Percentiles rank a stretch among this genome's conserved stretches.
phyloP scores from a whole-genome alignment of 495 filamentous ascomycete species.

The Aeminium ludgeri region DNA sequence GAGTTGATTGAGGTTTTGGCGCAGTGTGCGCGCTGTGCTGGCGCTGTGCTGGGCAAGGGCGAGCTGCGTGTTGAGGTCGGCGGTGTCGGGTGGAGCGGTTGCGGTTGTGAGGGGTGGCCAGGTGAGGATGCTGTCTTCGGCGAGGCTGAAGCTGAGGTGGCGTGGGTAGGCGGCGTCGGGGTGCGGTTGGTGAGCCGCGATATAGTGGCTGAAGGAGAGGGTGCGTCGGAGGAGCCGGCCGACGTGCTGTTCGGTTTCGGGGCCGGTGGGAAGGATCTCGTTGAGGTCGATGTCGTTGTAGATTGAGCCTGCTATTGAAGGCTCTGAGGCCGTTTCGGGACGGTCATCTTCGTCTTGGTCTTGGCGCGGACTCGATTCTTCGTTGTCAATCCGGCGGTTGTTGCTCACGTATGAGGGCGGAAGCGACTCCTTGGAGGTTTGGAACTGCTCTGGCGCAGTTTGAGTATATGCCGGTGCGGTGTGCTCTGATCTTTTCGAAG shows the following conservation, averaged over 20 bases:
- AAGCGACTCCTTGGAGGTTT: no score
- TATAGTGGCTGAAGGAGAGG: constrained; percentile 32
- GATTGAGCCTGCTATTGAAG: constrained; percentile 22
- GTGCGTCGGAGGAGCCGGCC: constrained; percentile 22
- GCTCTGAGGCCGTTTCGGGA: constrained; percentile 4
- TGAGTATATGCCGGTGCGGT: not conserved
- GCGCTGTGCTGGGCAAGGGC: no score
- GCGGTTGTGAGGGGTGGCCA: constrained; percentile 32
- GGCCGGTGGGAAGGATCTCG: constrained; percentile 17
- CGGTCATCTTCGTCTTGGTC: not conserved
- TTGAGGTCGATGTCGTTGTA: constrained; percentile 21
- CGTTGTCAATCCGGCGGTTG: not conserved
- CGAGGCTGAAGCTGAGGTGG: constrained; percentile 72
- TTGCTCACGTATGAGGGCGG: not conserved
- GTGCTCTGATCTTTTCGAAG: no score
- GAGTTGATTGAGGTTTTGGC: constrained; percentile 41
- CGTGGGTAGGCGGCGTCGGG: constrained; percentile 50
- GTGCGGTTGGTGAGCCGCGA: constrained; percentile 23
- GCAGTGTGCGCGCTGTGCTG: no score
- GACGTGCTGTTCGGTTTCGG: constrained; percentile 14
- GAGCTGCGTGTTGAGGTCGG: constrained; percentile 14
- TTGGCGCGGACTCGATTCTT: not conserved
- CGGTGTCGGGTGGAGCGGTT: constrained; percentile 2
- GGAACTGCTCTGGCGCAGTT: no score
- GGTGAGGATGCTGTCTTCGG: constrained; percentile 68